These are phyloP conservation scores for Sutorius australiensis DNA, from an alignment of 768 basidiomycete genomes.

Conservation along the genomic window DNA sequence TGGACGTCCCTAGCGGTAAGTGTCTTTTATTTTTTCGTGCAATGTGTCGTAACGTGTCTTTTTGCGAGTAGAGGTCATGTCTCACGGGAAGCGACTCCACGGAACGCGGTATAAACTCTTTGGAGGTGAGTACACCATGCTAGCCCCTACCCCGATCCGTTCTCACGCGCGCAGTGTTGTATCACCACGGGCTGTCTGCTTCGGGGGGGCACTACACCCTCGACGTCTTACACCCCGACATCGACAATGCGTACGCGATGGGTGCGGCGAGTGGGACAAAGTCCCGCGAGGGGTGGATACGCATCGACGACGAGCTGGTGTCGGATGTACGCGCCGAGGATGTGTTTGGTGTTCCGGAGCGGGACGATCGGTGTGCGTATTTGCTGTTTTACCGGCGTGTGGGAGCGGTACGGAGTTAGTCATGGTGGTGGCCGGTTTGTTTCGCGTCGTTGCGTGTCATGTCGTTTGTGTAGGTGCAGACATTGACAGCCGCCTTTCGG, in stretches of 20 bases:
- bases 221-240: constrained; percentile 75
- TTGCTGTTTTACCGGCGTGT: constrained; percentile 79
- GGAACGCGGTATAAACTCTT: constrained; percentile 73
- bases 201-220: constrained; percentile 95
- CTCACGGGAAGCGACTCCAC: constrained; percentile 45
- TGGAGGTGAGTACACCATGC: constrained; percentile 53
- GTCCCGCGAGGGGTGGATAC: constrained; percentile 74
- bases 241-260: constrained; percentile 41
- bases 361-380: constrained; percentile 76
- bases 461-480: too few species aligned
- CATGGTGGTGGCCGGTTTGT: too few species aligned
- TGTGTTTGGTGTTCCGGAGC: constrained; percentile 54
- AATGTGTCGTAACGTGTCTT: background rate
- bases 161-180: constrained; percentile 52
- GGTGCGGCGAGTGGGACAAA: constrained; percentile 5
- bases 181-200: constrained; percentile 90
- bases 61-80: constrained; percentile 50
- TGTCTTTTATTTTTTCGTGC: background rate
- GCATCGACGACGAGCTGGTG: constrained; percentile 90
- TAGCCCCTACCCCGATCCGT: background rate
- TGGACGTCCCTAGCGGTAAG: constrained; percentile 69
- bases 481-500: too few species aligned
- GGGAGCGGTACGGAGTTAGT: constrained; percentile 21
- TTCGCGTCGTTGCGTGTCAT: too few species aligned
- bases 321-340: constrained; percentile 67